These are phyloP conservation scores for Pseudozyma sp. DNA, from an alignment of 1,284 basidiomycete species.

Conservation along the genomic window DNA sequence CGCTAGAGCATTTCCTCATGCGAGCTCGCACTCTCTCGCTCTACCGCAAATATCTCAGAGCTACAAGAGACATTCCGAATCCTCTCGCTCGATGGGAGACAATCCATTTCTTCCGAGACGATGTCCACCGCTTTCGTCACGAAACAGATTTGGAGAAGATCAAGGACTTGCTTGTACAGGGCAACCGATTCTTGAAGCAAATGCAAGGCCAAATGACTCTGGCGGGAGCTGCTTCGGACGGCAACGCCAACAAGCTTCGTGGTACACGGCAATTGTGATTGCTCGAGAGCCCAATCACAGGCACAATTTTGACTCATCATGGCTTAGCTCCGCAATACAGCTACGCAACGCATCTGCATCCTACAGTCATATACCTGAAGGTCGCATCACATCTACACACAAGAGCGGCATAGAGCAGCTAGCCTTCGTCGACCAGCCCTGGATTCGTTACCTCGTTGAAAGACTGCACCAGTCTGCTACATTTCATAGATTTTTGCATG, in stretches of 20 bases:
- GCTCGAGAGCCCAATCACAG: not conserved
- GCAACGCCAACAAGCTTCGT: constrained; percentile 28
- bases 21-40: constrained; percentile 47
- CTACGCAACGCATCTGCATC: too few species aligned
- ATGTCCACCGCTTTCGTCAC: constrained; percentile 39
- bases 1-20: constrained; percentile 56
- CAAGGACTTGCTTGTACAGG: constrained; percentile 48
- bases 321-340: too few species aligned
- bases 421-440: too few species aligned
- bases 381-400: too few species aligned
- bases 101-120: constrained; percentile 52
- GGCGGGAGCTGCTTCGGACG: constrained; percentile 30
- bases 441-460: too few species aligned
- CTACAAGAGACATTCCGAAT: constrained; percentile 58
- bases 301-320: too few species aligned
- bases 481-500: too few species aligned
- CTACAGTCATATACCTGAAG: too few species aligned
- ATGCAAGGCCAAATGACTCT: constrained; percentile 56
- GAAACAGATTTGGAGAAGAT: constrained; percentile 44
- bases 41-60: constrained; percentile 57
- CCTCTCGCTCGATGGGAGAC: constrained; percentile 59
- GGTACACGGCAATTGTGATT: constrained; percentile 30
- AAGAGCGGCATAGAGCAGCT: too few species aligned
- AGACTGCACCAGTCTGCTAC: too few species aligned
- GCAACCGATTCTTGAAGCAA: constrained; percentile 48